Base-by-base conservation (phyloP, 305 asterid genomes). In the Fraxinus angustifolia region DNA sequence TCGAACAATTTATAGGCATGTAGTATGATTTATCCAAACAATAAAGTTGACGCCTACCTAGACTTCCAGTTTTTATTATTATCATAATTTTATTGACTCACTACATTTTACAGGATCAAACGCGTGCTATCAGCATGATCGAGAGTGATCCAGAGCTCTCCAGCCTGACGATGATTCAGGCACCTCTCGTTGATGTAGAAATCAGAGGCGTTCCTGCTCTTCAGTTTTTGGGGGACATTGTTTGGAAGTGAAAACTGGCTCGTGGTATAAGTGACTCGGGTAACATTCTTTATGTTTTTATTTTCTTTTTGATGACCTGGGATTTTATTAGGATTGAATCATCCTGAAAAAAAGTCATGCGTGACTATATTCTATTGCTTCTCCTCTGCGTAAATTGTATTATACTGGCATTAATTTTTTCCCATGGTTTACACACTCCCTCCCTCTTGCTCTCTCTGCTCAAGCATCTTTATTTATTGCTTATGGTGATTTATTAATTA, bases 131-230 rank as follows among this genome's bases (percentile, higher is more conserved):
- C 28, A 76, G 83, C 90, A 86, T 80, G 86, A 92, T 90, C 73
- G 83, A 77, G 87, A 86, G 76, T 83, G 93, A 91, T 81, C 87
- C 88, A 10, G 95, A 90, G 87, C 95, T 92, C 28, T 81, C 93
- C 23, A 79, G 81, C 76, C 87, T 96, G 89, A 85, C 81, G 17
- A 81, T 88, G 88, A 85, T 94, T 73, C 87, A 91, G 88, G 91
- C 96, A 45, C 98, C 99, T 78, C 90, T 94, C 73, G 95, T 91
- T 81, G 98, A 96, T 81, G 91, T 92, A n/a, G 98, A 96, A 86
- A 91, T 96, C 88, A 88, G 97, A 85, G 97, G 98, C 6, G 92
- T 93, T 16, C 94, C 97, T 6, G 99, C 97, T 28, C 97, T 96
- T 84, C 94, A 92, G 86, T 96, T 94, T 86, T 81, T 92, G 82